Evolutionary conservation across 2,329 filamentous ascomycete genomes (phyloP).

Genomic region (Colletotrichum sp.): DNA sequence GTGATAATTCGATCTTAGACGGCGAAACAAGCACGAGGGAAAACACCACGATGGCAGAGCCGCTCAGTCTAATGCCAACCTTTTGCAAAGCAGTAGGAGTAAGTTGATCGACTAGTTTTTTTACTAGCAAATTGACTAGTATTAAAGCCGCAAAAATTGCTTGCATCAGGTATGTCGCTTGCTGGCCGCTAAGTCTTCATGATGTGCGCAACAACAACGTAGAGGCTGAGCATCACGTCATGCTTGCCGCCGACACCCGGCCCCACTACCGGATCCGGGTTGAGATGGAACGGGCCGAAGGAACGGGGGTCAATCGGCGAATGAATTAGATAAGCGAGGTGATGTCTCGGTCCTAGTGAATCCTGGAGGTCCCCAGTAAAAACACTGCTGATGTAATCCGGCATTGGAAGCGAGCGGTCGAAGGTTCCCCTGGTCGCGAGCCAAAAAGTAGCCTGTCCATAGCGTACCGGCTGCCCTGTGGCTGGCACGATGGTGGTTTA

Average conservation of each 20-base stretch:
- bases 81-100: background rate
- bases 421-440: background rate
- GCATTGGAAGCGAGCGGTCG: background rate
- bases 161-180: no score
- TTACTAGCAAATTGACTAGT: no score
- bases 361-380: background rate
- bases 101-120: no score
- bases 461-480: constrained; percentile 6
- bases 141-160: no score
- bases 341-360: background rate
- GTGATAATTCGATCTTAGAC: no score
- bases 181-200: no score
- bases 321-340: background rate
- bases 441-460: background rate
- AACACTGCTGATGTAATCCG: background rate
- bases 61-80: background rate
- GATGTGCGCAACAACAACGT: background rate
- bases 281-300: background rate
- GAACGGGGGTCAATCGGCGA: background rate
- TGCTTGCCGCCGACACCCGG: background rate
- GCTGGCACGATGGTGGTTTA: background rate
- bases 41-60: background rate
- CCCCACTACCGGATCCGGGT: background rate
- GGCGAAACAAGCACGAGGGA: no score
- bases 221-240: background rate